Evolutionary conservation across 495 filamentous ascomycete species (phyloP).

Genomic region (Peziza echinospora): DNA sequence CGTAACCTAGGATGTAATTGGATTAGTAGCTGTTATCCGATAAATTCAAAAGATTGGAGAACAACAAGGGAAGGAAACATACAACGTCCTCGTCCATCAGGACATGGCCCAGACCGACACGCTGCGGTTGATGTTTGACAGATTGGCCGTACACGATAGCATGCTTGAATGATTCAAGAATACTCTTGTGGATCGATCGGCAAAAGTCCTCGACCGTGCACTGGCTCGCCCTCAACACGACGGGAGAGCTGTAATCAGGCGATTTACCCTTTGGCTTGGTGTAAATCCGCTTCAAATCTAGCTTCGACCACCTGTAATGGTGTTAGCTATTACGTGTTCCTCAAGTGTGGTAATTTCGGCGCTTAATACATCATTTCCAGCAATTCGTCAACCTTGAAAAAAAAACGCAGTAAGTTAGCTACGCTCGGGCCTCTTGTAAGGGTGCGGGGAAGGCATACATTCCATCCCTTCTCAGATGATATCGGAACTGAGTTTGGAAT

Average conservation of each 20-base stretch:
- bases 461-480: slow-evolving; percentile 93
- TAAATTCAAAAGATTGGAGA: neutral
- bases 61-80: too few species aligned
- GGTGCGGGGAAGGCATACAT: slow-evolving; percentile 21
- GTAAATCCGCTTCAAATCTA: slow-evolving; percentile 77
- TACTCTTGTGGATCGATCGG: slow-evolving; percentile 87
- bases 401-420: too few species aligned
- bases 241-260: slow-evolving; percentile 80
- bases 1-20: slow-evolving; percentile 41
- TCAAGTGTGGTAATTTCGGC: neutral
- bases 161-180: slow-evolving; percentile 84
- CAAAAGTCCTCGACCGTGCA: slow-evolving; percentile 96
- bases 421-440: too few species aligned
- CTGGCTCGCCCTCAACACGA: slow-evolving; percentile 59
- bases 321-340: slow-evolving; percentile 16
- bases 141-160: slow-evolving; percentile 94
- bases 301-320: slow-evolving; percentile 58
- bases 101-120: slow-evolving; percentile 79
- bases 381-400: slow-evolving; percentile 48
- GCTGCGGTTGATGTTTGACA: slow-evolving; percentile 95
- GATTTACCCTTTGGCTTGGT: slow-evolving; percentile 93
- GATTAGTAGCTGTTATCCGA: slow-evolving; percentile 4
- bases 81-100: slow-evolving; percentile 94
- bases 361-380: slow-evolving; percentile 62
- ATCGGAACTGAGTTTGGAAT: slow-evolving; percentile 95